Evolutionary conservation across 257 asterid genomes (phyloP).

Genomic region (Capsicum rhomboideum): DNA sequence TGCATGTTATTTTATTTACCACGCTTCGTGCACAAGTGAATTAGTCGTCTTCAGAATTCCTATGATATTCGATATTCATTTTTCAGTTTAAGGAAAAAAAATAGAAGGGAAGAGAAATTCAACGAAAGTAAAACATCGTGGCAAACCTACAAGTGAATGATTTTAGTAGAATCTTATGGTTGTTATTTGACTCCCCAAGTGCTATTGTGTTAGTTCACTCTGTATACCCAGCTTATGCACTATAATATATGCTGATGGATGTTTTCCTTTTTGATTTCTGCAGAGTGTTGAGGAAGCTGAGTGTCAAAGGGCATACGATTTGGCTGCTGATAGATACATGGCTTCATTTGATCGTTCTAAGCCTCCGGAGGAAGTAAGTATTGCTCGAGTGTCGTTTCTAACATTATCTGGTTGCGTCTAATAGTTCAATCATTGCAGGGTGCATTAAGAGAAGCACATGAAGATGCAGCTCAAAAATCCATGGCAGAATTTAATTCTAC

Average conservation of each 20-base stretch:
- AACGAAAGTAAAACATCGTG: background rate
- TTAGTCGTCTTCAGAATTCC: background rate
- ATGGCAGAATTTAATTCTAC: constrained; percentile 59
- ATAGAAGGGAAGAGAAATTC: background rate
- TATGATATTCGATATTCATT: background rate
- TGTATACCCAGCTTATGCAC: background rate
- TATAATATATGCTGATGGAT: background rate
- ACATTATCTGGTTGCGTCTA: constrained; percentile 10
- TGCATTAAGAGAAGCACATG: constrained; percentile 90
- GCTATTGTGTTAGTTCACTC: background rate
- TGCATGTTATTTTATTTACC: background rate
- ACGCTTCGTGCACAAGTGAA: background rate
- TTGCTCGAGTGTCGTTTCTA: background rate
- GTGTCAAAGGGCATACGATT: constrained; percentile 89
- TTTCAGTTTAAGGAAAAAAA: background rate
- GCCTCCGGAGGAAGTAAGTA: constrained; percentile 92
- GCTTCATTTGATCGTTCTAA: constrained; percentile 71
- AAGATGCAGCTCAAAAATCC: constrained; percentile 76
- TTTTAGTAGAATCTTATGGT: background rate
- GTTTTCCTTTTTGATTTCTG: background rate
- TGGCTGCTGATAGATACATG: constrained; percentile 70
- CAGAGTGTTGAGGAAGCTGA: constrained; percentile 99
- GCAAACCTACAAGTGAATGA: background rate
- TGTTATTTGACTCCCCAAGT: background rate
- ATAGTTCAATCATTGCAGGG: constrained; percentile 41